Evolutionary conservation across 345 rosid species (phyloP).

Genomic region (Fremontodendron californicum): DNA sequence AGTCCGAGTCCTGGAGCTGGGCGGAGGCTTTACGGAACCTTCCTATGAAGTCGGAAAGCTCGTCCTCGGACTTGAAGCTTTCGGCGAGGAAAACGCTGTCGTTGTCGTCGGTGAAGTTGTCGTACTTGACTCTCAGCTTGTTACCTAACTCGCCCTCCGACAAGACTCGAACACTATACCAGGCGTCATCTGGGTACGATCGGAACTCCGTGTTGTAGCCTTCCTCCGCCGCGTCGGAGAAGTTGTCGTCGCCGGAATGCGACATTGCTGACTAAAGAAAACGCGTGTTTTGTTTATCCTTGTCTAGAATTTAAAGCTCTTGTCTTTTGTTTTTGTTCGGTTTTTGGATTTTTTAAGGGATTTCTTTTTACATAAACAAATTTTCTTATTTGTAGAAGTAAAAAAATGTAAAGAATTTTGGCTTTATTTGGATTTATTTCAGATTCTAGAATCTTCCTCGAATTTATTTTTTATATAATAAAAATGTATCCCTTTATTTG

Average conservation of each 20-base stretch:
- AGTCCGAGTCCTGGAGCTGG: conserved; percentile 47
- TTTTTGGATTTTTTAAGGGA: background rate
- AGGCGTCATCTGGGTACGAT: conserved; percentile 29
- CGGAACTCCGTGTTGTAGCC: conserved; percentile 30
- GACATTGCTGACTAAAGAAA: background rate
- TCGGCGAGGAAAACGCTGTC: conserved; percentile 23
- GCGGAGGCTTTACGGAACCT: conserved; percentile 37
- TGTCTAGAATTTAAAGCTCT: too few species aligned
- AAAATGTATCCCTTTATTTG: too few species aligned
- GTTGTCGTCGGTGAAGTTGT: conserved; percentile 12
- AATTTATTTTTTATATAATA: background rate
- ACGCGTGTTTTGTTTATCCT: too few species aligned
- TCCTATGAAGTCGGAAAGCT: conserved; percentile 20
- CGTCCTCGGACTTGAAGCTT: conserved; percentile 11
- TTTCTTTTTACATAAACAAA: too few species aligned
- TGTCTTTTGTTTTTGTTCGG: too few species aligned
- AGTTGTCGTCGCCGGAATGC: background rate
- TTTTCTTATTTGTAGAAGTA: too few species aligned
- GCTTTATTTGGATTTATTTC: background rate
- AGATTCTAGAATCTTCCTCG: background rate
- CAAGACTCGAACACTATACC: conserved; percentile 32
- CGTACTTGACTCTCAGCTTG: conserved; percentile 26
- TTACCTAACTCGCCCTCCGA: conserved; percentile 18
- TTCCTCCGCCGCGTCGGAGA: background rate
- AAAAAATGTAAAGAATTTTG: background rate